Base-by-base conservation (phyloP, 352 stramenopile genomes). In the Pythium monospermum region DNA sequence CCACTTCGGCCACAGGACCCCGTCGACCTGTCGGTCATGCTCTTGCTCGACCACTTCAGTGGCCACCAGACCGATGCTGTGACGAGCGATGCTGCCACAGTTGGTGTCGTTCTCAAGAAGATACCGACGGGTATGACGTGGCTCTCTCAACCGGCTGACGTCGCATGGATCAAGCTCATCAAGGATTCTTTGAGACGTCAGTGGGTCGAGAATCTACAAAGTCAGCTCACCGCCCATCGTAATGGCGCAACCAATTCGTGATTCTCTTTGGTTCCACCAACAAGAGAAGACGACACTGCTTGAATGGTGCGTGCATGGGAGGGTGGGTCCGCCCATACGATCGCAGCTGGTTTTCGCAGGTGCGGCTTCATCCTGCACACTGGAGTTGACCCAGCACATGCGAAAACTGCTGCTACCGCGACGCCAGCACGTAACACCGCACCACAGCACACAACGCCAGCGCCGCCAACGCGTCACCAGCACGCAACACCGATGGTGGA, bases 141-240 rank as follows among this genome's bases (percentile, higher is more conserved):
- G 61, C 32, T 58, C 2, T 64, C 48, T 18, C 65, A 69, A n/a
- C 57, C 65, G 1, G 57, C 40, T 7, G 53, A 70, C 16, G 32
- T 47, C 0, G 61, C 53, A 4, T 63, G 57, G 57, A 73, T 68
- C n/a, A 67, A 67, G 22, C 42, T 46, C 2, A 10, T 65, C 10
- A 73, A 66, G 22, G 60, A 63, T 16, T 16, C 32, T 0, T 18
- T 69, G n/a, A 37, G 45, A 0, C 6, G 27, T 3, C n/a, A 36
- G 10, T 70, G 57, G 40, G 31, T 68, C 2, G 21, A 48, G 18
- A 28, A 49, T 19, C 38, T 68, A 10, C 49, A 32, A 31, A 22
- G 30, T 4, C 55, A 68, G 32, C 40, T 60, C 6, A n/a, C n/a
- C n/a, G n/a, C n/a, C n/a, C n/a, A n/a, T n/a, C 36, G 8, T 3